Percentiles rank a stretch among this genome's conserved stretches.
phyloP scores from a whole-genome alignment of 164 flowering plant species.

The Magnolia officinalis region DNA sequence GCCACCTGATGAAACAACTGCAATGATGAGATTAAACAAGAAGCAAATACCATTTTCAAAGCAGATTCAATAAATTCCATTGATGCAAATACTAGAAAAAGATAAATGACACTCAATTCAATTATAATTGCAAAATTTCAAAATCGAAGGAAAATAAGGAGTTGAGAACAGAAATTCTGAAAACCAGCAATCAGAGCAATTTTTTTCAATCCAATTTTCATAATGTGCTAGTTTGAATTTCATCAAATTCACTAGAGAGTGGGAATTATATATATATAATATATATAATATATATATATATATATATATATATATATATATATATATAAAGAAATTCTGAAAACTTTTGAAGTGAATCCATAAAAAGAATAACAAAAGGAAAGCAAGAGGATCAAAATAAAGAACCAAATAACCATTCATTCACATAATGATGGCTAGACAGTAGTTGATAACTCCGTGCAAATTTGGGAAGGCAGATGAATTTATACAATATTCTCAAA shows the following conservation, averaged over 20 bases:
- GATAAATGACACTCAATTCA: background rate
- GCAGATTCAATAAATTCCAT: background rate
- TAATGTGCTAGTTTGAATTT: background rate
- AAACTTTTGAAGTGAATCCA: no score
- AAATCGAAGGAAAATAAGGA: background rate
- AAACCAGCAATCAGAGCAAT: background rate
- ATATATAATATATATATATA: no score
- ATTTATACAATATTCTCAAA: no score
- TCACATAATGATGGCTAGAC: no score
- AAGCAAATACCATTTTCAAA: background rate
- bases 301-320: no score
- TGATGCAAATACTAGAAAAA: background rate
- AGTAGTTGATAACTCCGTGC: no score
- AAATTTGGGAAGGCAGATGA: no score
- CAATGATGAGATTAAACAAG: background rate
- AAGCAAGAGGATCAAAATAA: no score
- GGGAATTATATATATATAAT: no score
- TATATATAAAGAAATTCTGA: background rate
- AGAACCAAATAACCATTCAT: no score
- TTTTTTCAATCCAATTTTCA: background rate
- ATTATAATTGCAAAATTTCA: background rate
- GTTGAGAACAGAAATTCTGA: no score
- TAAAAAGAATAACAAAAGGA: no score
- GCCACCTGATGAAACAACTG: conserved; percentile 39
- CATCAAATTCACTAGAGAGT: background rate